These are phyloP conservation scores for Arthrobotrys entomopaga DNA, from an alignment of 2,329 filamentous ascomycete species.

Conservation along the genomic window DNA sequence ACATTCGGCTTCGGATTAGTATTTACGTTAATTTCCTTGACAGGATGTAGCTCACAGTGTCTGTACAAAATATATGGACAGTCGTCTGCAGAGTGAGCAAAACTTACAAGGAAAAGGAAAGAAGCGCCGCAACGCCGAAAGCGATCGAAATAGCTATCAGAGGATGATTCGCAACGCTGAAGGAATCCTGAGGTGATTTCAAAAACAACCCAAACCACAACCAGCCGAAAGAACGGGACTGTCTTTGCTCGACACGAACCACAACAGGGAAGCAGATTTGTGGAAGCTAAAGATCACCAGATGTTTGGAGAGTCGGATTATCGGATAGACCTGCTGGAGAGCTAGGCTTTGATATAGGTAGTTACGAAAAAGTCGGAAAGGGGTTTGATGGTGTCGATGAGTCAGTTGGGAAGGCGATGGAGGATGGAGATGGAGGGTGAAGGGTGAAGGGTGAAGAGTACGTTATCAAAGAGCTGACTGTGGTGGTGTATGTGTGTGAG, in stretches of 20 bases:
- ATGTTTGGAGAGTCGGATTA: too few relatives aligned
- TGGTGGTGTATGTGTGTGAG: too few relatives aligned
- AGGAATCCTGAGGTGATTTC: background rate
- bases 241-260: too few relatives aligned
- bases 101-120: slow-evolving; percentile 27
- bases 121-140: slow-evolving; percentile 19
- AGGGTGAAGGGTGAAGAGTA: slow-evolving; percentile 8
- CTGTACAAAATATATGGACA: background rate
- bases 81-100: background rate
- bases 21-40: background rate
- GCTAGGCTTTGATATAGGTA: background rate
- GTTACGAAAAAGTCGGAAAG: background rate
- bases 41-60: slow-evolving; percentile 10
- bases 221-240: background rate
- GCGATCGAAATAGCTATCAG: slow-evolving; percentile 9
- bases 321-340: background rate
- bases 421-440: background rate
- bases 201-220: too few relatives aligned
- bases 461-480: background rate
- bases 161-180: background rate
- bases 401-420: background rate
- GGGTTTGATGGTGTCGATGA: background rate
- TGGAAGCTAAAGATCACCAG: too few relatives aligned
- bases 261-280: too few relatives aligned
- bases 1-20: too few relatives aligned